Evolutionary conservation across 2,329 filamentous ascomycete species (phyloP).

Genomic region (Aspergillus proliferans): DNA sequence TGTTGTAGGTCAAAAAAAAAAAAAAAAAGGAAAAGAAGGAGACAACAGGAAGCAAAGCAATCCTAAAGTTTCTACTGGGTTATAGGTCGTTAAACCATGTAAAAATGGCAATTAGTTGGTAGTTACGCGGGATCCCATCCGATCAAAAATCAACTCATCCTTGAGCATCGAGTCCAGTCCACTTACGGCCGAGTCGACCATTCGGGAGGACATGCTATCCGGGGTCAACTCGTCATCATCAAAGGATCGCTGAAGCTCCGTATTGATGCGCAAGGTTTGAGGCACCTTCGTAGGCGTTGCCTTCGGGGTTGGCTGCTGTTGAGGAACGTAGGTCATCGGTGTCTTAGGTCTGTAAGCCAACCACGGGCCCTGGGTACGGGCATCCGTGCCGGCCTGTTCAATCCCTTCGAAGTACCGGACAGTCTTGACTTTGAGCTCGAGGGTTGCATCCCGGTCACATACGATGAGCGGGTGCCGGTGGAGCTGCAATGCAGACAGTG

Average conservation of each 20-base stretch:
- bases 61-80: too few relatives aligned
- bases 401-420: slow-evolving; percentile 70
- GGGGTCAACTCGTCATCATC: slow-evolving; percentile 42
- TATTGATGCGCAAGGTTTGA: slow-evolving; percentile 43
- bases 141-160: slow-evolving; percentile 37
- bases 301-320: slow-evolving; percentile 20
- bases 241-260: slow-evolving; percentile 29
- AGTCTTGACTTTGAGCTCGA: slow-evolving; percentile 68
- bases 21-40: too few relatives aligned
- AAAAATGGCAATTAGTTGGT: slow-evolving; percentile 11
- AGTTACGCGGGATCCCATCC: slow-evolving; percentile 37
- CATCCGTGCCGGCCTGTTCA: slow-evolving; percentile 54
- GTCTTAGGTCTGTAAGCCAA: slow-evolving; percentile 36
- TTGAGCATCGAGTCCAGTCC: slow-evolving; percentile 36
- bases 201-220: slow-evolving; percentile 44
- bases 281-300: slow-evolving; percentile 25
- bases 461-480: slow-evolving; percentile 78
- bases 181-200: slow-evolving; percentile 41
- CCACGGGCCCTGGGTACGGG: slow-evolving; percentile 37
- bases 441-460: slow-evolving; percentile 71
- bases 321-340: slow-evolving; percentile 22
- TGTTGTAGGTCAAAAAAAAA: too few relatives aligned
- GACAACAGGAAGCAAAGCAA: too few relatives aligned
- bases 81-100: neutral
- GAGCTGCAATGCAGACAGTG: slow-evolving; percentile 70